Base-by-base conservation (phyloP, 2,329 filamentous ascomycete species). In the Pezicula rhizophila region DNA sequence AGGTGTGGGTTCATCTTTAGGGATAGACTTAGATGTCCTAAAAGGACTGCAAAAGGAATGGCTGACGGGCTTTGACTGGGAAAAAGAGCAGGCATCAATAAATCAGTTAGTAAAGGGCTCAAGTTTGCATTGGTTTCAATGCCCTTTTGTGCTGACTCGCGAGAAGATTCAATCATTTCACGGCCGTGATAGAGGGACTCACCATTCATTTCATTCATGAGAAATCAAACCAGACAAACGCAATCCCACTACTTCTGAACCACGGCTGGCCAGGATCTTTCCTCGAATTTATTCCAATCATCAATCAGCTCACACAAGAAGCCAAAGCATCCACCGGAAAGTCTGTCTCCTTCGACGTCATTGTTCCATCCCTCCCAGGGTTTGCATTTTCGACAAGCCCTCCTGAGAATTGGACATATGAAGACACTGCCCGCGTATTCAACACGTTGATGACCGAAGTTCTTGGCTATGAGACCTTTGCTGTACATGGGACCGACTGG, bases 251-350 rank as follows among this genome's bases (percentile, higher is more conserved):
- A 20, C n/a, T 46, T 17, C 34, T 39, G 12, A 14, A n/a, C 18
- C 45, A 46, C 34, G 45, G 45, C 15, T 46, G 45, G 45, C 45
- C 45, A 7, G 34, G 45, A 7, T 46, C 45, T 10, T 38, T 46
- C 34, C 23, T 46, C 10, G 45, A 46, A 31, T 39, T 39, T 20
- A 39, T 38, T 7, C 31, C 28, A 23, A 15, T 34, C 11, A 23
- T 46, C 23, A 17, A 46, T 14, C 17, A 18, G 17, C 45, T 46
- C 23, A 17, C 28, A 33, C 12, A 40, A n/a, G 23, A 12, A 25
- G 17, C 11, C 11, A 15, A 12, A 25, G 8, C 17, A 23, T 25
- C 28, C 17, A 7, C 17, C 20, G 45, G 34, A 17, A 37, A 37
- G 34, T 37, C 34, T 12, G 34, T 37, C 17, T 5, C 14, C 8